phyloP scores from a whole-genome alignment of 164 flowering plant genomes.

The Sextonia rubra region DNA sequence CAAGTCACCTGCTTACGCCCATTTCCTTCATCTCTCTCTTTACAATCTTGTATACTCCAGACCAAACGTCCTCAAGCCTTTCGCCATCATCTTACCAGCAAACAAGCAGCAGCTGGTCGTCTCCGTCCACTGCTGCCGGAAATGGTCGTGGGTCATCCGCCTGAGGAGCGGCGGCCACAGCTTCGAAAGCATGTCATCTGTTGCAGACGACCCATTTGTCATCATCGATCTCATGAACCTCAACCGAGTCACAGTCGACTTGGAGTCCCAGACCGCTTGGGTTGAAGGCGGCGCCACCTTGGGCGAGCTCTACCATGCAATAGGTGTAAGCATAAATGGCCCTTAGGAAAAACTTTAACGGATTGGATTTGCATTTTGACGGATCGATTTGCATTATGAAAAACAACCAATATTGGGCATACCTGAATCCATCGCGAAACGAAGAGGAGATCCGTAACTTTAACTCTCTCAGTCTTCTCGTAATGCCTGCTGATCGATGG shows the following conservation, averaged over 20 bases:
- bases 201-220: slow-evolving; percentile 13
- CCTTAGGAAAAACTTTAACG: too few species aligned
- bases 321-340: too few species aligned
- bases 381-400: too few species aligned
- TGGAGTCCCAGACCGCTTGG: slow-evolving; percentile 24
- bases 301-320: slow-evolving; percentile 24
- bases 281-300: slow-evolving; percentile 30
- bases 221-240: slow-evolving; percentile 27
- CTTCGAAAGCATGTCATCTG: slow-evolving; percentile 21
- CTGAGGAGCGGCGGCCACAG: slow-evolving; percentile 27
- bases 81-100: slow-evolving; percentile 17
- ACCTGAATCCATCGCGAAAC: too few species aligned
- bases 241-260: slow-evolving; percentile 18
- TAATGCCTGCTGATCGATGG: too few species aligned
- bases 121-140: slow-evolving; percentile 19
- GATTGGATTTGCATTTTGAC: too few species aligned
- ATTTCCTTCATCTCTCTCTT: slow-evolving; percentile 14
- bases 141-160: slow-evolving; percentile 11
- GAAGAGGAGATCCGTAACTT: too few species aligned
- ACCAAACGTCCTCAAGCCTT: slow-evolving; percentile 11
- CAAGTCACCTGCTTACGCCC: slow-evolving; percentile 4
- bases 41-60: slow-evolving; percentile 19
- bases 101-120: slow-evolving; percentile 11
- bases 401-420: too few species aligned
- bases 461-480: too few species aligned